A percentile compares a stretch with the other conserved stretches of the same genome.
These are phyloP conservation scores for Dactylonectria macrodidyma DNA, from an alignment of 2,329 filamentous ascomycete genomes.

Conservation along the genomic window DNA sequence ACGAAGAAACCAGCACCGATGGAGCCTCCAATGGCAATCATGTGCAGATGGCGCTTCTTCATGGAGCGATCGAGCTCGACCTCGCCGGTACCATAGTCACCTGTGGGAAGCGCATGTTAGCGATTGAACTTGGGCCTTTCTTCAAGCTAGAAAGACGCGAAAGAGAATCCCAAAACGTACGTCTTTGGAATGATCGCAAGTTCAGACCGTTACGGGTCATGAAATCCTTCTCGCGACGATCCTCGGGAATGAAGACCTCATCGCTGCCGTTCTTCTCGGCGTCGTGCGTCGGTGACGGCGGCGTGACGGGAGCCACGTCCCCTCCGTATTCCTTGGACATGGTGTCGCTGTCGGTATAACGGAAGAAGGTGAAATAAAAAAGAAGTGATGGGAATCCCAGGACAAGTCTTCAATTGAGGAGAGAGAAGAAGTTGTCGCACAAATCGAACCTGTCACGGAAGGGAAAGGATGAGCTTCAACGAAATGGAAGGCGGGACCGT, in stretches of 20 bases:
- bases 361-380: neutral
- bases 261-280: slow-evolving; percentile 33
- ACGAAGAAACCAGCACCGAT: slow-evolving; percentile 77
- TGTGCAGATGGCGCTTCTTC: slow-evolving; percentile 72
- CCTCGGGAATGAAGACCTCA: slow-evolving; percentile 33
- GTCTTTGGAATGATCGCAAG: slow-evolving; percentile 41
- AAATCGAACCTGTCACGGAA: neutral
- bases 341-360: neutral
- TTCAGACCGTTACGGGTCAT: slow-evolving; percentile 50
- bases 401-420: too few relatives aligned
- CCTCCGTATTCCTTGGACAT: slow-evolving; percentile 44
- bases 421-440: neutral
- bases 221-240: slow-evolving; percentile 45
- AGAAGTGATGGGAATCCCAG: neutral
- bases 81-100: slow-evolving; percentile 45
- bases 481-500: too few relatives aligned
- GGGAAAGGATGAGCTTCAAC: neutral
- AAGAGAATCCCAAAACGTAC: slow-evolving; percentile 31
- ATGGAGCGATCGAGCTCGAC: slow-evolving; percentile 62
- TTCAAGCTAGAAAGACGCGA: neutral
- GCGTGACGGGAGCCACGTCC: slow-evolving; percentile 35
- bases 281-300: slow-evolving; percentile 31
- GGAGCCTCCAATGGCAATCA: slow-evolving; percentile 74
- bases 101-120: slow-evolving; percentile 34
- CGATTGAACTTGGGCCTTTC: too few relatives aligned